Base-by-base conservation (phyloP, 2,329 filamentous ascomycete genomes). In the Colletotrichum sp. region DNA sequence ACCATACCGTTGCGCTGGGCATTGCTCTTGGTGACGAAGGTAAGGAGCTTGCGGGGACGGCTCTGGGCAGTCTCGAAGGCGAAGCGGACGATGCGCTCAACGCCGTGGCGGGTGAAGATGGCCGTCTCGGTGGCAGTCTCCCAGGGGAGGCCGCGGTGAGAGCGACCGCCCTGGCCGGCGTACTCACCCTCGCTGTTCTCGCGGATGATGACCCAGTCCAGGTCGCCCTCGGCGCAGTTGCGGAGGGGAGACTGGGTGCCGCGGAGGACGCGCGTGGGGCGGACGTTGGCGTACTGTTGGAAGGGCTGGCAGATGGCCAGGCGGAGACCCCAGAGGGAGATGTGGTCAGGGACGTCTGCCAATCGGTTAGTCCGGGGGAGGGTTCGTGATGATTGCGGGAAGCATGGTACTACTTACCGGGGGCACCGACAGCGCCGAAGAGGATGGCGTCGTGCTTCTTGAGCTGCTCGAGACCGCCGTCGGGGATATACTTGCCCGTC, bases 111-210 rank as follows among this genome's bases (percentile, higher is more conserved):
- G 1, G 91, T 91, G 84, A 93, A 93, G 70, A 94, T 90, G 6
- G 90, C 87, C 4, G 91, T 88, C 80, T 93, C 92, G 4, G 91
- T 93, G 1, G 91, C 90, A 0, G 86, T 87, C 78, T 91, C 90
- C 91, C 91, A 93, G 0, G 88, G 85, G 70, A 88, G 85, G 8
- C 89, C 89, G 5, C 83, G 80, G 82, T 93, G 92, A 1, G 90
- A 90, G 1, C 88, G 86, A 0, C 92, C 92, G 5, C 92, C 92
- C 77, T 93, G 91, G 0, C 91, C 91, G 2, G 91, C 89, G 76
- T 93, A 93, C 79, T 93, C 91, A 74, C 92, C 92, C 80, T 93
- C 92, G 63, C 88, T 91, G 82, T 93, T 93, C 83, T 93, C 92
- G 34, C 92, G 90, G 36, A 93, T 84, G 63, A 93, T 93, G 1